Percentiles rank a stretch among this genome's conserved stretches.
phyloP scores from a whole-genome alignment of 495 filamentous ascomycete genomes.

The Articulospora tetracladia region DNA sequence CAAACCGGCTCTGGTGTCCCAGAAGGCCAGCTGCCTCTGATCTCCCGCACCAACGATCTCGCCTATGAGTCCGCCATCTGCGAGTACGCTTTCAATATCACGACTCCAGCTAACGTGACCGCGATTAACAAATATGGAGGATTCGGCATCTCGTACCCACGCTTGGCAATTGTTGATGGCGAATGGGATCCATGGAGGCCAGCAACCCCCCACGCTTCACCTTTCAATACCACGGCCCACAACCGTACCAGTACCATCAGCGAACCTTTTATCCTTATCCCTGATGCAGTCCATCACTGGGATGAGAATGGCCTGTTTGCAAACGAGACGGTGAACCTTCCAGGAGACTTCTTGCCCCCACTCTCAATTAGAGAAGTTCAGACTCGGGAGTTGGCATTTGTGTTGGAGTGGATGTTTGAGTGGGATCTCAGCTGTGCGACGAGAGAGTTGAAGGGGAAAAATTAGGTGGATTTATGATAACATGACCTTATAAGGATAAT shows the following conservation, averaged over 20 bases:
- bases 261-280: slow-evolving; percentile 61
- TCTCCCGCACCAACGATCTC: slow-evolving; percentile 60
- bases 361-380: slow-evolving; percentile 49
- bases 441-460: background rate
- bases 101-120: slow-evolving; percentile 45
- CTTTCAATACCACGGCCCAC: slow-evolving; percentile 37
- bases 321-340: slow-evolving; percentile 43
- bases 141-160: slow-evolving; percentile 58
- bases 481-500: background rate
- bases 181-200: slow-evolving; percentile 68
- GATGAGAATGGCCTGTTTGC: slow-evolving; percentile 66
- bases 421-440: slow-evolving; percentile 29
- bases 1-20: slow-evolving; percentile 63
- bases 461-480: background rate
- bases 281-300: slow-evolving; percentile 65
- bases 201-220: slow-evolving; percentile 53
- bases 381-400: slow-evolving; percentile 50
- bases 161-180: slow-evolving; percentile 65
- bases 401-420: slow-evolving; percentile 62
- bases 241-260: slow-evolving; percentile 46
- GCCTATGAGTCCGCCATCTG: slow-evolving; percentile 52
- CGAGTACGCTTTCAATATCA: slow-evolving; percentile 59
- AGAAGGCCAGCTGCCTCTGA: slow-evolving; percentile 49
- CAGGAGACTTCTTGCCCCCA: slow-evolving; percentile 46
- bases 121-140: slow-evolving; percentile 67